These are phyloP conservation scores for Monosporascus sp. DNA, from an alignment of 2,329 filamentous ascomycete genomes.

Conservation along the genomic window DNA sequence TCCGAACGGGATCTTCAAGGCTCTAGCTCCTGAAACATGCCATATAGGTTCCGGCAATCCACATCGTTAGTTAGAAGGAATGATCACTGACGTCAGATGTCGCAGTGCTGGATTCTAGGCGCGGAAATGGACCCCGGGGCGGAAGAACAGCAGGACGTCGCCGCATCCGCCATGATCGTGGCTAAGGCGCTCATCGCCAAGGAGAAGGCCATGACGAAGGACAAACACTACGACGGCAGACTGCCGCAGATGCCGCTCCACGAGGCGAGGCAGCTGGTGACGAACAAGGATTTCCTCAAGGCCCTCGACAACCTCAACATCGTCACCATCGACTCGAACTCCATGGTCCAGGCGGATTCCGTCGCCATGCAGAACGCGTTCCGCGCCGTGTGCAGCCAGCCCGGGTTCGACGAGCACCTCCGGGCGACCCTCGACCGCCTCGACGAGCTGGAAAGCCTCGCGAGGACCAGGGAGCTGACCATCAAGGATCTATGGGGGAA, in stretches of 20 bases:
- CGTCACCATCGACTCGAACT: constrained; percentile 52
- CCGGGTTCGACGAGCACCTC: constrained; percentile 49
- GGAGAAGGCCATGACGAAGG: constrained; percentile 30
- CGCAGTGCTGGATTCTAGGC: constrained; percentile 66
- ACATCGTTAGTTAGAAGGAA: too few relatives aligned
- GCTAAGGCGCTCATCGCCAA: constrained; percentile 51
- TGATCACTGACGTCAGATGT: too few relatives aligned
- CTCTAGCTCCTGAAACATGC: too few relatives aligned
- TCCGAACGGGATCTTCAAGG: too few relatives aligned
- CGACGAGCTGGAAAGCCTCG: constrained; percentile 47
- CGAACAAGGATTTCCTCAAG: constrained; percentile 52
- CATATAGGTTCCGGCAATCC: too few relatives aligned
- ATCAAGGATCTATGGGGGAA: constrained; percentile 38
- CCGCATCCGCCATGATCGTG: constrained; percentile 52
- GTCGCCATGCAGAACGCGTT: constrained; percentile 57
- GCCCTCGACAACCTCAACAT: constrained; percentile 53
- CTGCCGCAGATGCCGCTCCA: constrained; percentile 47
- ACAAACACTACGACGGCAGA: constrained; percentile 30
- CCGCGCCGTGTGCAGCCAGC: constrained; percentile 43
- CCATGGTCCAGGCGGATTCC: constrained; percentile 51
- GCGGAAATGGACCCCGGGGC: constrained; percentile 65
- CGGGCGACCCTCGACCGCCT: constrained; percentile 49
- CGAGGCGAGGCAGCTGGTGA: constrained; percentile 49
- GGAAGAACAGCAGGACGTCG: constrained; percentile 58
- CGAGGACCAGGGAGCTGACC: constrained; percentile 50